Conservation (phyloP, 176 grass and related monocot genomes). For the Triticum aestivum region DNA sequence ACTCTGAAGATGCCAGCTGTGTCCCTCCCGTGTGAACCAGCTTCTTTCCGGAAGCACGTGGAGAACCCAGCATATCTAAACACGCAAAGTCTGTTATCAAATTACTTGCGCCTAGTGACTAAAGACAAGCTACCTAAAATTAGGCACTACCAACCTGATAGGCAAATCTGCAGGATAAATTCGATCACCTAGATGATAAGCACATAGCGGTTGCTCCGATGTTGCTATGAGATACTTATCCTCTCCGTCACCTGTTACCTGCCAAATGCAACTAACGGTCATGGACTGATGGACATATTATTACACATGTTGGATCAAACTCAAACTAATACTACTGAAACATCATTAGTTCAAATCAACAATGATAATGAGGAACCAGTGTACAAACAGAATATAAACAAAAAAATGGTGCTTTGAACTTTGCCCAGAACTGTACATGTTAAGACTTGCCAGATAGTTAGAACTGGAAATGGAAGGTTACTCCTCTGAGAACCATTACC, state of each 20-base stretch:
- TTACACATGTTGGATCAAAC: neutral
- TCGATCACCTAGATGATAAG: slow-evolving; percentile 89
- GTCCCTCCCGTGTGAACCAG: slow-evolving; percentile 90
- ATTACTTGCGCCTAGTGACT: neutral
- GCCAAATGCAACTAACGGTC: slow-evolving; percentile 14
- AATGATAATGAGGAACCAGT: neutral
- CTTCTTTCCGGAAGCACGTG: slow-evolving; percentile 98
- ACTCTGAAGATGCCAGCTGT: slow-evolving; percentile 95
- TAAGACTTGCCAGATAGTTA: neutral
- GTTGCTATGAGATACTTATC: slow-evolving; percentile 98
- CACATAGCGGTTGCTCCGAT: slow-evolving; percentile 87
- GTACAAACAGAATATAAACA: neutral
- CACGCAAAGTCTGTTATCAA: neutral
- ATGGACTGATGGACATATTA: neutral
- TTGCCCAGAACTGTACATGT: neutral
- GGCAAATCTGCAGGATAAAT: slow-evolving; percentile 87
- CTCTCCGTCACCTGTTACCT: slow-evolving; percentile 95
- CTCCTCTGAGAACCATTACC: neutral
- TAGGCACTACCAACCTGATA: slow-evolving; percentile 49
- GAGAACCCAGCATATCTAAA: slow-evolving; percentile 95
- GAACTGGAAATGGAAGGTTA: neutral
- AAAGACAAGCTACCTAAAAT: slow-evolving; percentile 1
- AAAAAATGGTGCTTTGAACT: neutral
- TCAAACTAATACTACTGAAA: slow-evolving; percentile 17
- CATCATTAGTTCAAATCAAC: neutral